These are phyloP conservation scores for Globisporangium apiculatum DNA, from an alignment of 352 stramenopile genomes.

Conservation along the genomic window DNA sequence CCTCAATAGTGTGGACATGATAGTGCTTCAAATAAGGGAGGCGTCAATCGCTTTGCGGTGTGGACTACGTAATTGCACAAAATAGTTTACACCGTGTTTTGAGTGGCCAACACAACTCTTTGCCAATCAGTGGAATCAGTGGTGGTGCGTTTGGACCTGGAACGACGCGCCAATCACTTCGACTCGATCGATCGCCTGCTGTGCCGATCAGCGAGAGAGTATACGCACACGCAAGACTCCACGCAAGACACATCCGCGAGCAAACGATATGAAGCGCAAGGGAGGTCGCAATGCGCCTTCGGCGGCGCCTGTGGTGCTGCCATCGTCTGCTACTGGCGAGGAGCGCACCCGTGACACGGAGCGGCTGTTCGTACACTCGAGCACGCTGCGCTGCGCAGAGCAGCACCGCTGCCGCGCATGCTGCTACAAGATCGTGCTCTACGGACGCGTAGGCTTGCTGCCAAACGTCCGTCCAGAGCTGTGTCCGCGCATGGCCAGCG, in stretches of 20 bases:
- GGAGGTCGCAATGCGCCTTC: neutral
- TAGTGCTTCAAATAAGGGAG: too few relatives aligned
- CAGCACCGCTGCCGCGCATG: slow-evolving; percentile 70
- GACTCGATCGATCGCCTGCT: too few relatives aligned
- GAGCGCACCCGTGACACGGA: slow-evolving; percentile 36
- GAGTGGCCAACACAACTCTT: too few relatives aligned
- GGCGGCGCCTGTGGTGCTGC: neutral
- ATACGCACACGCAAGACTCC: neutral
- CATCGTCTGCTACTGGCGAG: neutral
- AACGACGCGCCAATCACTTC: too few relatives aligned
- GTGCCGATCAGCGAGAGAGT: too few relatives aligned
- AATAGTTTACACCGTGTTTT: too few relatives aligned
- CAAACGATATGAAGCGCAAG: neutral
- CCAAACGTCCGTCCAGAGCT: slow-evolving; percentile 75
- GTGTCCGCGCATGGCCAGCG: slow-evolving; percentile 42
- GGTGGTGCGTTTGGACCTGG: too few relatives aligned
- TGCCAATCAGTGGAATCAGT: too few relatives aligned
- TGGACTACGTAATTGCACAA: too few relatives aligned
- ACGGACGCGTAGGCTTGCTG: slow-evolving; percentile 41
- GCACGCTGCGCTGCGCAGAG: slow-evolving; percentile 65
- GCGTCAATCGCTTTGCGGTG: too few relatives aligned
- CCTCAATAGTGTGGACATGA: too few relatives aligned
- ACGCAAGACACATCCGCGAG: neutral
- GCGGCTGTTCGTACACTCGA: slow-evolving; percentile 52
- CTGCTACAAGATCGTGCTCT: slow-evolving; percentile 83